phyloP scores from a whole-genome alignment of 2,329 filamentous ascomycete species.

The Aspergillus viridinutans region DNA sequence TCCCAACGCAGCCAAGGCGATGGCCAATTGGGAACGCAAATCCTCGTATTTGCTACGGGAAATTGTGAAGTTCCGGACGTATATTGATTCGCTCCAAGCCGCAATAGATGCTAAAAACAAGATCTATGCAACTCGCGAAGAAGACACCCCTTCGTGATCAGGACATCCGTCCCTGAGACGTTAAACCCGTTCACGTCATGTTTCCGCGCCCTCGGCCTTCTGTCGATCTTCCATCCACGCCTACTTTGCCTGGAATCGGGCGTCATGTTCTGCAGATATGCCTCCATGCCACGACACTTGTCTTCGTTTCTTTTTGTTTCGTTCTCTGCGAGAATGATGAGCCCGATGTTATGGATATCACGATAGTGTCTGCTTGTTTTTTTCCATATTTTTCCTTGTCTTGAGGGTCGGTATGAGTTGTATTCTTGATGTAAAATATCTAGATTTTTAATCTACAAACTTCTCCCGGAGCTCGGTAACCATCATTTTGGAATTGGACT shows the following conservation, averaged over 20 bases:
- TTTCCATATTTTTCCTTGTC: neutral
- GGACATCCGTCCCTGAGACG: neutral
- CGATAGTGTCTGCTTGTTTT: slow-evolving; percentile 8
- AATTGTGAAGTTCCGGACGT: slow-evolving; percentile 95
- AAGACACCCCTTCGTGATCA: slow-evolving; percentile 5
- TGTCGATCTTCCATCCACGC: neutral
- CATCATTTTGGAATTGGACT: neutral
- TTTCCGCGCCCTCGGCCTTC: neutral
- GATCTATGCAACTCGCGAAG: slow-evolving; percentile 52
- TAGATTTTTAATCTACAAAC: neutral
- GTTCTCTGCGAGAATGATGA: slow-evolving; percentile 12
- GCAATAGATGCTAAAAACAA: slow-evolving; percentile 67
- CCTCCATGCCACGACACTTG: neutral
- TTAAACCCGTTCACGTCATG: neutral
- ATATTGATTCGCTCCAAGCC: slow-evolving; percentile 76
- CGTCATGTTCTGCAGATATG: neutral
- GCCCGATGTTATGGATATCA: slow-evolving; percentile 27
- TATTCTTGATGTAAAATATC: neutral
- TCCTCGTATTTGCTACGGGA: slow-evolving; percentile 85
- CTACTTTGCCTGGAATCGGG: neutral
- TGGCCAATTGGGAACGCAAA: slow-evolving; percentile 97
- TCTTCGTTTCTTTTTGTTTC: neutral
- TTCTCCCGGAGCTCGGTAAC: neutral
- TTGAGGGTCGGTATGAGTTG: neutral
- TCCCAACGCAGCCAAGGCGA: slow-evolving; percentile 73